Conservation (phyloP, 345 rosid genomes). For the Gossypium rotundifolium region DNA sequence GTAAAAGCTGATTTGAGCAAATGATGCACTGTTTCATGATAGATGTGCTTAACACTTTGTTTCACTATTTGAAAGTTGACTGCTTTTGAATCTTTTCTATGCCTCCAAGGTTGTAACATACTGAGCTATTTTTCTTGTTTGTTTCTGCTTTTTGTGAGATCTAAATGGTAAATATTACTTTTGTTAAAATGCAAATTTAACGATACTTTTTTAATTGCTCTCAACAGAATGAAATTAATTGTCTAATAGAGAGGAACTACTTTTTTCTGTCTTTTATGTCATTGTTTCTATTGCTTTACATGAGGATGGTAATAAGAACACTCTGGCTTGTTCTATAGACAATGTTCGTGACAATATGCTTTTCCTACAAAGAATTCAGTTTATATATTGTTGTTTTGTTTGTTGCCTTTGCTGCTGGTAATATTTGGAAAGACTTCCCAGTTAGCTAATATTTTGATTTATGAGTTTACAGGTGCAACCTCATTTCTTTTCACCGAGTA, state of each 20-base stretch:
- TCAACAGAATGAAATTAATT: neutral
- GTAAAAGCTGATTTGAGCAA: neutral
- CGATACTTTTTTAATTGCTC: neutral
- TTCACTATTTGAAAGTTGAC: neutral
- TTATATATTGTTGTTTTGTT: neutral
- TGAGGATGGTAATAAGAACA: neutral
- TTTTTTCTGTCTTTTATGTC: neutral
- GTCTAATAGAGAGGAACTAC: neutral
- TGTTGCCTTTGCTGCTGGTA: neutral
- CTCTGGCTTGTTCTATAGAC: neutral
- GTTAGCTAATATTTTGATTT: conserved; percentile 1
- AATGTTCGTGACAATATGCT: neutral
- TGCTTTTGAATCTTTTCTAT: conserved; percentile 7
- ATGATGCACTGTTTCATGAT: neutral
- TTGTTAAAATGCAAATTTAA: neutral
- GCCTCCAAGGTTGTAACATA: conserved; percentile 1
- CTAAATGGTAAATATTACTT: neutral
- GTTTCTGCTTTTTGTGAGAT: neutral
- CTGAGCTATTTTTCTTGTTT: neutral
- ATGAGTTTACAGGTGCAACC: conserved; percentile 37
- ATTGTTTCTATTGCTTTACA: conserved; percentile 3
- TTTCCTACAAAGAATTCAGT: neutral
- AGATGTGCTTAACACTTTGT: neutral
- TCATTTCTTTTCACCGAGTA: conserved; percentile 54
- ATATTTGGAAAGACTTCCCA: neutral